Conservation (phyloP, 192 early-diverging fungal species). For the Umbelopsis sp. region DNA sequence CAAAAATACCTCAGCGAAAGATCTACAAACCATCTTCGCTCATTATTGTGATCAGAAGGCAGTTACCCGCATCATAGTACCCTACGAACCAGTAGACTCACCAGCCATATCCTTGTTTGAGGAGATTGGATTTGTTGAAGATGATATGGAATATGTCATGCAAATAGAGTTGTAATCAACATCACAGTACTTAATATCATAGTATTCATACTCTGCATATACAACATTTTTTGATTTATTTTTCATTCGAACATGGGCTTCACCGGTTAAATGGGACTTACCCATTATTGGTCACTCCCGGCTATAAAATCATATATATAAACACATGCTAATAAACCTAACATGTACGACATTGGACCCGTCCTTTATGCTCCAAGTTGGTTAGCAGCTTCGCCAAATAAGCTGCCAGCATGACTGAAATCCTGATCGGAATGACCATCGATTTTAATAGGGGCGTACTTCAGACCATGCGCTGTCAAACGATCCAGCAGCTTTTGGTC, state of each 20-base stretch:
- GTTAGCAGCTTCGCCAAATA: background rate
- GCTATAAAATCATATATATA: no score
- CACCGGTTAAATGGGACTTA: no score
- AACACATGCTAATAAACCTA: no score
- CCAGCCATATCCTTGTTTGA: background rate
- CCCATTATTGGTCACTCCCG: no score
- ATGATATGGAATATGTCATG: slow-evolving; percentile 13
- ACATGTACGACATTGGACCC: background rate
- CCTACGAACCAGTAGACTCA: background rate
- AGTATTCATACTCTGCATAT: no score
- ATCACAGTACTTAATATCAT: no score
- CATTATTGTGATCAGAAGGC: background rate
- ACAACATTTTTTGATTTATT: no score
- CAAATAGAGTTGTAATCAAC: background rate
- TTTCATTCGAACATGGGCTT: no score
- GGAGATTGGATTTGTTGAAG: background rate
- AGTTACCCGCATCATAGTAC: background rate
- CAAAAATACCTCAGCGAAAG: background rate
- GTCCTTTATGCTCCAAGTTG: background rate
- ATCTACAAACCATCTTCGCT: background rate
- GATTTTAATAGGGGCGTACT: slow-evolving; percentile 1
- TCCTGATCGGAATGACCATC: slow-evolving; percentile 1
- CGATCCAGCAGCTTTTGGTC: background rate
- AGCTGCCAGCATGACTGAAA: background rate
- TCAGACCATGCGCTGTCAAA: background rate